Evolutionary conservation across 257 asterid species (phyloP).

Genomic region (Solanum sparsipilum): DNA sequence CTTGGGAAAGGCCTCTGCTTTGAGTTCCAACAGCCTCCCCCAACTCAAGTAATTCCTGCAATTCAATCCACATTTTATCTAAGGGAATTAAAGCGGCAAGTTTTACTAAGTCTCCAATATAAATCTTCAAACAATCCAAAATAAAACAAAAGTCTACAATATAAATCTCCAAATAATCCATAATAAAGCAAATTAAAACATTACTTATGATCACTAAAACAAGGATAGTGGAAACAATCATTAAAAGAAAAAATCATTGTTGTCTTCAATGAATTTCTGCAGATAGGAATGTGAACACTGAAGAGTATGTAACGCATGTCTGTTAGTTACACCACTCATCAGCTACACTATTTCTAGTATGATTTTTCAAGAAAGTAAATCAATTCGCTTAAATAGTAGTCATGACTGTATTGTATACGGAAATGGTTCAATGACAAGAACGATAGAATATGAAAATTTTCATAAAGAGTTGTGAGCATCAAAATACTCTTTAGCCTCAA

Average conservation of each 20-base stretch:
- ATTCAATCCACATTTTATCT: neutral
- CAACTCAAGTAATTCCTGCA: constrained; percentile 82
- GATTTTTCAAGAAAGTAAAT: neutral
- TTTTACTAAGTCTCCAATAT: neutral
- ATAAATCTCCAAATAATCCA: neutral
- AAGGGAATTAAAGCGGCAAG: neutral
- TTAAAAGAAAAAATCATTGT: neutral
- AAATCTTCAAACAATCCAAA: neutral
- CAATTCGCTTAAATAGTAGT: neutral
- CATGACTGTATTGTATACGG: neutral
- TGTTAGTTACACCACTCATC: neutral
- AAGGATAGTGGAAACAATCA: neutral
- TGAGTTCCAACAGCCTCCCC: constrained; percentile 88
- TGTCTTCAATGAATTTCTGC: neutral
- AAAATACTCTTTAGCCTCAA: neutral
- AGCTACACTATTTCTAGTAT: neutral
- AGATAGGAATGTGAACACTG: neutral
- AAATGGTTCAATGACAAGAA: neutral
- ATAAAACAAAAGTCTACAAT: neutral
- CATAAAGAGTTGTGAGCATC: neutral
- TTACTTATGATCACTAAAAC: neutral
- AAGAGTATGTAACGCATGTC: neutral
- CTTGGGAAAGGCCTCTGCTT: constrained; percentile 82
- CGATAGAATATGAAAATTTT: neutral
- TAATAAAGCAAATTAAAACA: neutral